Evolutionary conservation across 371 early-diverging fungal genomes (phyloP).

Genomic region (Mucor velutinosus): DNA sequence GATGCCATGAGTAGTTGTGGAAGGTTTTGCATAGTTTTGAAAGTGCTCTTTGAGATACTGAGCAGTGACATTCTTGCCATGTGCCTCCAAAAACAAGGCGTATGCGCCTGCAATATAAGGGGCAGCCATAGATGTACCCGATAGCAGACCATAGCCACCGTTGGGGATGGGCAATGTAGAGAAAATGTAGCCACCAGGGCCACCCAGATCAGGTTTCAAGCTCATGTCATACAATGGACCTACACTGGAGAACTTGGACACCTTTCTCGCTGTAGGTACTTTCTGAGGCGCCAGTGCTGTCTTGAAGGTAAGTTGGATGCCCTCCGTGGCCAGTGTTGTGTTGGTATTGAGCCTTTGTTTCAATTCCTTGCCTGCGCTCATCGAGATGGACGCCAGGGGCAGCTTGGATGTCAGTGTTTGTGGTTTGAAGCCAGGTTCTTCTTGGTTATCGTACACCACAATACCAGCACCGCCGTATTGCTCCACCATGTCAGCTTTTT

Average conservation of each 20-base stretch:
- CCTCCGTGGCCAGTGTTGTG: background rate
- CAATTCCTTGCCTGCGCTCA: slow-evolving; percentile 10
- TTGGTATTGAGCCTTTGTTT: slow-evolving; percentile 7
- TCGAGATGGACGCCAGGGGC: slow-evolving; percentile 12
- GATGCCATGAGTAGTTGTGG: slow-evolving; percentile 15
- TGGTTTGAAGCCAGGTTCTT: slow-evolving; percentile 7
- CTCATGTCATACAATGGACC: slow-evolving; percentile 34
- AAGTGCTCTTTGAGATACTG: slow-evolving; percentile 33
- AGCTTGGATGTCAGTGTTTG: background rate
- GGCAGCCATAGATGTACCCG: slow-evolving; percentile 68
- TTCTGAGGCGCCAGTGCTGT: slow-evolving; percentile 62
- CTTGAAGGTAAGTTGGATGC: slow-evolving; percentile 19
- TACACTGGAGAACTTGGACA: slow-evolving; percentile 48
- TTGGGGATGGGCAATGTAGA: slow-evolving; percentile 56
- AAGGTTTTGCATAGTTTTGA: slow-evolving; percentile 54
- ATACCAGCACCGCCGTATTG: slow-evolving; percentile 55
- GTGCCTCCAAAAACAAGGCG: slow-evolving; percentile 58
- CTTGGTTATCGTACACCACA: slow-evolving; percentile 47
- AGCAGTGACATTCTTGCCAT: slow-evolving; percentile 21
- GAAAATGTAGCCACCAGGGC: slow-evolving; percentile 69
- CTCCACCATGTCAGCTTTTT: slow-evolving; percentile 47
- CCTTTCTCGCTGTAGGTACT: slow-evolving; percentile 29
- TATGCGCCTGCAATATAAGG: slow-evolving; percentile 72
- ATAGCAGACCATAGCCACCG: slow-evolving; percentile 54
- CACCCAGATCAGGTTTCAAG: slow-evolving; percentile 58